Base-by-base conservation (phyloP, 2,329 filamentous ascomycete species). In the Clarireedia monteithiana region DNA sequence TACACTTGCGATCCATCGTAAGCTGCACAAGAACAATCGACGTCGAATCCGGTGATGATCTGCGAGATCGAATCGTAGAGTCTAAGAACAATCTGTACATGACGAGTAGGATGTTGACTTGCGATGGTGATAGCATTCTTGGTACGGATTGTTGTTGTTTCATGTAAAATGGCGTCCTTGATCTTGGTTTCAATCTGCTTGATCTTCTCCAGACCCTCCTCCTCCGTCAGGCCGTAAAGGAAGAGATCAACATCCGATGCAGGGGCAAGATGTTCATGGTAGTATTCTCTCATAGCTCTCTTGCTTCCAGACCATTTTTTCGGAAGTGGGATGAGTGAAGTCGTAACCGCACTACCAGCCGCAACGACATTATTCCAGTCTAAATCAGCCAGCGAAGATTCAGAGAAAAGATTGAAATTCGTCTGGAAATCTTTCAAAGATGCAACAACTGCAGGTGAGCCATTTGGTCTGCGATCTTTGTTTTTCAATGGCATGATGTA, bases 201-300 rank as follows among this genome's bases (percentile, higher is more conserved):
- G 71, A 95, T 94, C 75, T 95, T 94, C 65, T 90, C 83, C 17
- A 91, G 75, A 0, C 88, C 89, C 67, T 91, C 75, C 48, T 90
- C 82, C 64, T 94, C 88, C 7, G 78, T 84, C 59, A 95, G 76
- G 0, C 85, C 89, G 64, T 94, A 92, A 30, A 95, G 72, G 68
- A 95, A 95, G 2, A 95, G 77, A 68, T 95, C 90, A 9, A 95
- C 87, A 69, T 95, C 90, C 4, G 88, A 92, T 1, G 89, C 89
- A 0, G 89, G 89, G 10, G 87, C 88, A 60, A 92, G 81, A 59
- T 84, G 82, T 65, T 91, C 83, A 65, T 95, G 90, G 62, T 92
- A 95, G 69, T 90, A 95, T 71, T 85, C 75, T 67, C 85, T 75
- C 62, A 85, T 72, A 58, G 76, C 75, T 53, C 80, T 77, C 73